Base-by-base conservation (phyloP, 2,329 filamentous ascomycete species). In the Botrytis pseudocinerea region DNA sequence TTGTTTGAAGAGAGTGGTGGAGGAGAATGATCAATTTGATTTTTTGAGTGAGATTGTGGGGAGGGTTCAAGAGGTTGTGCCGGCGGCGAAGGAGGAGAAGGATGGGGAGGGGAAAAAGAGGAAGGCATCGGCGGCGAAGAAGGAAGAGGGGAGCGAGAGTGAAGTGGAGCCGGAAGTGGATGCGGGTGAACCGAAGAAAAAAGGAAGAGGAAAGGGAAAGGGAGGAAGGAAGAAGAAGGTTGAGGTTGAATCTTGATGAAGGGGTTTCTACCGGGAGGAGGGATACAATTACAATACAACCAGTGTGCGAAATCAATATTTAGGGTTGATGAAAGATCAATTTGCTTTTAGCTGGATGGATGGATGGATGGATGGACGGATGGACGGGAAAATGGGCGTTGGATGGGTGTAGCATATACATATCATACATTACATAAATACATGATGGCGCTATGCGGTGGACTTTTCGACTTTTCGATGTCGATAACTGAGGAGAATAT, bases 1-100 rank as follows among this genome's bases (percentile, higher is more conserved):
- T 73, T 97, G 98, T 87, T 87, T 99, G 77, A 98, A 98, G 85
- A 90, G 93, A 76, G 95, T 96, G 18, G 91, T 99, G 59, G 89
- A 92, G 81, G 91, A 90, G 40, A 93, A 97, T 80, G 93, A 96
- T 76, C 94, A 97, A 81, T 95, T 97, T 84, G 96, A 99, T 83
- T 99, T 98, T 79, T 84, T 99, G 75, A 87, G 90, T 74, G 95
- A 98, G 69, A 98, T 98, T 78, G 95, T 97, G 70, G 88, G 90
- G 78, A 95, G 95, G 81, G 91, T 98, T 0, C 92, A 89, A 3
- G 91, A 93, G 77, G 75, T 70, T 8, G 76, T 78, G 42, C 78
- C 78, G 73, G 79, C 77, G 42, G 77, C 77, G 6, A 79, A 78
- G 18, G 78, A 77, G 10, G 78, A 78, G 72, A 72, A 61, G 14